Percentiles rank a stretch among this genome's conserved stretches.
Evolutionary conservation across 2,329 filamentous ascomycete species (phyloP).

Genomic region (Coniosporium tulheliwenetii): DNA sequence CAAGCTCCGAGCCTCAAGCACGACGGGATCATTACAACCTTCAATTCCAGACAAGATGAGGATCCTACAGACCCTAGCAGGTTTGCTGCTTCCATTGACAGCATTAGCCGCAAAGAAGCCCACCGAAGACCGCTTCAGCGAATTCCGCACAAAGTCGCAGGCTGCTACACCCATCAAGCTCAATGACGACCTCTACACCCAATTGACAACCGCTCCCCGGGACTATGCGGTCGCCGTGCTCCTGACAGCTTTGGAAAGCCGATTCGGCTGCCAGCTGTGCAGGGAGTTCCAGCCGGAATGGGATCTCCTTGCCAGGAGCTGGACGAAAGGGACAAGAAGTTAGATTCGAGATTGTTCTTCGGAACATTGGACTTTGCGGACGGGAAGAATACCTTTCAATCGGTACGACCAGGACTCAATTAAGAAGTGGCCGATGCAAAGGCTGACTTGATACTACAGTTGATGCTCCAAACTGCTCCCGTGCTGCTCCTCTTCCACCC

Average conservation of each 20-base stretch:
- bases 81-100: conserved; percentile 44
- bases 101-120: conserved; percentile 50
- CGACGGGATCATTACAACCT: neutral
- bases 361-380: conserved; percentile 76
- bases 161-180: conserved; percentile 54
- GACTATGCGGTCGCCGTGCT: conserved; percentile 75
- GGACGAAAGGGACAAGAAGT: conserved; percentile 68
- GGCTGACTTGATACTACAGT: conserved; percentile 33
- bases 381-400: conserved; percentile 72
- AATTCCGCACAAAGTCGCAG: conserved; percentile 55
- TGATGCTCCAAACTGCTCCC: conserved; percentile 86
- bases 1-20: conserved; percentile 8
- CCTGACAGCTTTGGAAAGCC: conserved; percentile 68
- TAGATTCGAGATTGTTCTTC: conserved; percentile 59
- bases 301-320: conserved; percentile 73
- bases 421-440: neutral
- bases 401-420: conserved; percentile 37
- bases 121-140: conserved; percentile 47
- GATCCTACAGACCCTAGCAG: conserved; percentile 46
- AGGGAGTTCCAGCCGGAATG: conserved; percentile 89
- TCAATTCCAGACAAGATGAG: conserved; percentile 42
- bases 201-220: conserved; percentile 60
- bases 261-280: conserved; percentile 77
- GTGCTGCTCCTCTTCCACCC: conserved; percentile 79
- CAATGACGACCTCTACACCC: conserved; percentile 57